These are phyloP conservation scores for Rhizopus sp. DNA, from an alignment of 371 early-diverging fungal genomes.

Conservation along the genomic window DNA sequence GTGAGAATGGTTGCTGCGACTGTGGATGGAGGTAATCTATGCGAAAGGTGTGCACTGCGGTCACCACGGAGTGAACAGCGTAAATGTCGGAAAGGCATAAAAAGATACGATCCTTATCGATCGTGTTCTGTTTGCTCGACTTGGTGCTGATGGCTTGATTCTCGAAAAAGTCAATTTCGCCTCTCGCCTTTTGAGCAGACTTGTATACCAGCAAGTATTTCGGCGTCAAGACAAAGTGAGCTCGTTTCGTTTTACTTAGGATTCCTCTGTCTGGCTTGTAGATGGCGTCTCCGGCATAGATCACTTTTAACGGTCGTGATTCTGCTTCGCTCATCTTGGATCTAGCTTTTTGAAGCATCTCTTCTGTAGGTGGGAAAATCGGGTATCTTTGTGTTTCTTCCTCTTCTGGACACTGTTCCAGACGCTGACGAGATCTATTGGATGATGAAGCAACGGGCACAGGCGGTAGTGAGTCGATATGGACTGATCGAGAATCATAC, in stretches of 20 bases:
- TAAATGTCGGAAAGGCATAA: conserved; percentile 25
- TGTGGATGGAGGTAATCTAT: conserved; percentile 38
- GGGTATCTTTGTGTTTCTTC: not conserved
- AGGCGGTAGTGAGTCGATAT: not conserved
- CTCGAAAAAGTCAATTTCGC: conserved; percentile 24
- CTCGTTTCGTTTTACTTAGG: conserved; percentile 21
- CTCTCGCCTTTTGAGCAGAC: conserved; percentile 31
- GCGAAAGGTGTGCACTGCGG: conserved; percentile 22
- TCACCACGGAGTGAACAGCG: conserved; percentile 30
- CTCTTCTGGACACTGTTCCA: not conserved
- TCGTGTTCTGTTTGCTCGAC: not conserved
- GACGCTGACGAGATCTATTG: not conserved
- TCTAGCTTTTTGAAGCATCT: conserved; percentile 2
- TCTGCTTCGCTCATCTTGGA: conserved; percentile 5
- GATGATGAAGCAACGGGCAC: not conserved
- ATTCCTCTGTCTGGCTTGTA: conserved; percentile 24
- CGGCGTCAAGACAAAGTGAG: conserved; percentile 37
- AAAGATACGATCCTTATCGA: conserved; percentile 29
- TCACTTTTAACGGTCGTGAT: conserved; percentile 18
- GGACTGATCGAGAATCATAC: not conserved
- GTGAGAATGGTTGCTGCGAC: conserved; percentile 20
- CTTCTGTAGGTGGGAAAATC: conserved; percentile 22
- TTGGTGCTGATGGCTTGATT: not conserved
- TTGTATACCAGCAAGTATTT: conserved; percentile 37
- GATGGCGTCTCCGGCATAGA: conserved; percentile 35